Base-by-base conservation (phyloP, 331 rosid species). In the Erythrophleum ivorense region DNA sequence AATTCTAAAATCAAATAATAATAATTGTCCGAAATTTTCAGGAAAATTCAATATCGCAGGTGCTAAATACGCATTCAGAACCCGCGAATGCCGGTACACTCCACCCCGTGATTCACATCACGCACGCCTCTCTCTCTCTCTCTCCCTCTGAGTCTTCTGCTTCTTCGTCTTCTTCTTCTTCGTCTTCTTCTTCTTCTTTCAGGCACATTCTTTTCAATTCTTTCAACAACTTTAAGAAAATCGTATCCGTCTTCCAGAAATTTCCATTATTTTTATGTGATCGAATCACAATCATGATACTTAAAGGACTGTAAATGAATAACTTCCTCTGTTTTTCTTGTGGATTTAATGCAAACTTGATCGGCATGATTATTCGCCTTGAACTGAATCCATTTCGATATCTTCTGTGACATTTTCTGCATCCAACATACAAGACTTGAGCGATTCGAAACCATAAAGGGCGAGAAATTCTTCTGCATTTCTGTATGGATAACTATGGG, bases 401-500 rank as follows among this genome's bases (percentile, higher is more conserved):
- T 50, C 34, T 62, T n/a, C 40, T 1, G n/a, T 77, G 41, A 70
- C 64, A 76, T 53, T 48, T 86, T 45, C 58, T 67, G 75, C 3
- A 10, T 67, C 74, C 29, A 59, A 3, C 2, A 4, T 43, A 79
- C 83, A n/a, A 60, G 68, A 24, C 63, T 41, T 80, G 68, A 69
- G 7, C 13, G 48, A 41, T 10, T 71, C 36, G 58, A 19, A 58
- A 43, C 24, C 4, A 5, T 58, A 21, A 38, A 68, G 73, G 4
- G 58, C 71, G 52, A 52, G 29, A 73, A 43, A 40, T 45, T 68
- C 41, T 49, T 53, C 57, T 15, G 11, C 63, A 40, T 36, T 71
- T 65, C 53, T 38, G 0, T 3, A 84, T 87, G 90, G 90, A 87
- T 63, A 81, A 81, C 15, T 46, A 84, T 69, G 82, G 82, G 5